Evolutionary conservation across 257 asterid species (phyloP), one percentile per base, ranked within the genome.

Genomic region (Catharanthus roseus): DNA sequence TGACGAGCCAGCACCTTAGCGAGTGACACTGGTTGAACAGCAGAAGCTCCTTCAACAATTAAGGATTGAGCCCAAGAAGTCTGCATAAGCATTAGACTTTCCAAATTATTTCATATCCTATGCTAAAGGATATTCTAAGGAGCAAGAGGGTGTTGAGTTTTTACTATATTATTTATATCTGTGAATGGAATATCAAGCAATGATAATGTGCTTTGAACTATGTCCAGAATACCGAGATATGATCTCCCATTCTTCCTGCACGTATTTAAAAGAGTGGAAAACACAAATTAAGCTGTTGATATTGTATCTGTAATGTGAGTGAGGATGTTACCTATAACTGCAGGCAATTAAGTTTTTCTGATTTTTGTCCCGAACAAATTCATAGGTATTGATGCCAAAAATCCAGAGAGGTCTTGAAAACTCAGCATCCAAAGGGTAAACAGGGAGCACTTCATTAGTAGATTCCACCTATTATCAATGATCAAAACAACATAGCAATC

Each of bases 21-120:
- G 77, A 93, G 82, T 75, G 99, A 85, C 72, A 74, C 77, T 71
- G 99, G 96, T 83, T 79, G 87, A 79, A 84, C 76, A 42, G 87
- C 86, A 77, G 99, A 93, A 81, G 96, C 97, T 72, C 96, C 99
- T 80, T 89, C 99, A 55, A 93, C 79, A 74, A 83, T 91, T 31
- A 93, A 76, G 85, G 87, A 82, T 70, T 82, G 81, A 67, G 51
- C 81, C 78, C 85, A 85, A 69, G 86, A 80, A 70, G 74, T 80
- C 99, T 93, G 92, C 86, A 86, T 67, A 68, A 68, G 75, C 54
- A 74, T 63, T 51, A 58, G 61, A 56, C 62, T 29, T 69, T 36
- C 53, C 28, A 28, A 56, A 49, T 68, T 68, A 78, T 34, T 29
- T 16, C 77, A 55, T 57, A 49, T 62, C 39, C 55, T 56, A 73